Evolutionary conservation across 2,329 filamentous ascomycete species (phyloP).

Genomic region (Fusarium begoniae): DNA sequence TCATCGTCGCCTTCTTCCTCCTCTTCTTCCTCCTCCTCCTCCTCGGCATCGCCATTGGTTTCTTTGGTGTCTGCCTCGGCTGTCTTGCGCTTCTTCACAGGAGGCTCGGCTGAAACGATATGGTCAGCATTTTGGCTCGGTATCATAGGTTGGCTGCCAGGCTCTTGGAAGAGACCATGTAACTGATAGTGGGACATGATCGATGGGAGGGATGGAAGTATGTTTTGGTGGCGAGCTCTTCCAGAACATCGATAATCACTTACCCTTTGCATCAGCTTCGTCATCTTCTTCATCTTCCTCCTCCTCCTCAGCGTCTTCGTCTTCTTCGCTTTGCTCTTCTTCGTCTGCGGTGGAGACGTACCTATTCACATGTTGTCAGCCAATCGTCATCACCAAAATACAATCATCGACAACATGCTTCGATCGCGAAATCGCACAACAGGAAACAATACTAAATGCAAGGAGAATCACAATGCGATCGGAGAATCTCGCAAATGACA

Average conservation of each 20-base stretch:
- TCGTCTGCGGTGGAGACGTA: constrained; percentile 53
- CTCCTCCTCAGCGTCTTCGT: constrained; percentile 51
- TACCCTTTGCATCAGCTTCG: constrained; percentile 47
- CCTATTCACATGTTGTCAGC: constrained; percentile 40
- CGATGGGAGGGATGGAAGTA: not conserved
- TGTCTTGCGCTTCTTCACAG: constrained; percentile 63
- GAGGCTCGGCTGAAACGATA: constrained; percentile 35
- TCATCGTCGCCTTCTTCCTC: constrained; percentile 43
- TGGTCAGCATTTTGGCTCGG: not conserved
- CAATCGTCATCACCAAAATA: not conserved
- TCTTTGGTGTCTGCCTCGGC: constrained; percentile 44
- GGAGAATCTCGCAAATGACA: not conserved
- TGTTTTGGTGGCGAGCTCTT: not conserved
- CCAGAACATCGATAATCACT: constrained; percentile 39
- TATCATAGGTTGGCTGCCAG: not conserved
- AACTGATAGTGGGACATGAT: not conserved
- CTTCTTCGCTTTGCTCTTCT: constrained; percentile 53
- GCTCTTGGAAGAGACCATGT: not conserved
- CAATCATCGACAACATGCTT: not conserved
- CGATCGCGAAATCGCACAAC: not conserved
- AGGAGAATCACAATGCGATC: not conserved
- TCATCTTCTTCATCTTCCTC: constrained; percentile 49
- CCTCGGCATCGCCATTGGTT: constrained; percentile 49
- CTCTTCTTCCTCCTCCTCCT: constrained; percentile 49
- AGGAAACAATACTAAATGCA: not conserved